These are phyloP conservation scores for Fusarium goolgardi DNA, from an alignment of 2,329 filamentous ascomycete genomes.

Conservation along the genomic window DNA sequence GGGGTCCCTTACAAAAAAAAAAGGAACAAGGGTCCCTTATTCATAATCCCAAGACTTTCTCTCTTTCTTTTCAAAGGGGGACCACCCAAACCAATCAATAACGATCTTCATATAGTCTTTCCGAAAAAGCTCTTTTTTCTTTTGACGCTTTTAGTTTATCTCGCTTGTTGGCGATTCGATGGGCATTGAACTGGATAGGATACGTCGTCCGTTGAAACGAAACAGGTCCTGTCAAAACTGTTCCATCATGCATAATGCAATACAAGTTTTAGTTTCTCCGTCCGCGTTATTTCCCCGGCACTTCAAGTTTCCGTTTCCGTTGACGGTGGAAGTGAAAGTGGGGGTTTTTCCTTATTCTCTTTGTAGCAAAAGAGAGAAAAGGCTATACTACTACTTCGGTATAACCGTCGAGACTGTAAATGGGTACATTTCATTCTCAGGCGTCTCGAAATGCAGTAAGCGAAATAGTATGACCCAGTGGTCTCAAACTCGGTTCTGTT, in stretches of 20 bases:
- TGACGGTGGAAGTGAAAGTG: neutral
- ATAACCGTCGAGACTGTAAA: constrained; percentile 3
- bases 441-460: neutral
- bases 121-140: neutral
- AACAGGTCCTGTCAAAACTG: constrained; percentile 25
- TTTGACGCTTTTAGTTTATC: neutral
- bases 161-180: neutral
- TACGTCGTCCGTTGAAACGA: constrained; percentile 28
- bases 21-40: constrained; percentile 15
- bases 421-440: neutral
- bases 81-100: constrained; percentile 9
- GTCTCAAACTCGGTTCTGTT: constrained; percentile 11
- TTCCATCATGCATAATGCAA: constrained; percentile 24
- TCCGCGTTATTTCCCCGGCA: constrained; percentile 33
- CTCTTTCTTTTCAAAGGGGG: neutral
- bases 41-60: neutral
- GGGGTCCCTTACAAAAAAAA: neutral
- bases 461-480: neutral
- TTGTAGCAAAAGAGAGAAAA: neutral
- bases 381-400: constrained; percentile 14
- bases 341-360: neutral
- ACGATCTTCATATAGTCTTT: constrained; percentile 22
- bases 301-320: constrained; percentile 24
- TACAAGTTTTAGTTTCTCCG: constrained; percentile 10
- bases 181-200: constrained; percentile 1